A percentile compares a stretch with the other conserved stretches of the same genome.
Conservation (phyloP, 2,329 filamentous ascomycete species). For the Ascochyta viciae-villosae region DNA sequence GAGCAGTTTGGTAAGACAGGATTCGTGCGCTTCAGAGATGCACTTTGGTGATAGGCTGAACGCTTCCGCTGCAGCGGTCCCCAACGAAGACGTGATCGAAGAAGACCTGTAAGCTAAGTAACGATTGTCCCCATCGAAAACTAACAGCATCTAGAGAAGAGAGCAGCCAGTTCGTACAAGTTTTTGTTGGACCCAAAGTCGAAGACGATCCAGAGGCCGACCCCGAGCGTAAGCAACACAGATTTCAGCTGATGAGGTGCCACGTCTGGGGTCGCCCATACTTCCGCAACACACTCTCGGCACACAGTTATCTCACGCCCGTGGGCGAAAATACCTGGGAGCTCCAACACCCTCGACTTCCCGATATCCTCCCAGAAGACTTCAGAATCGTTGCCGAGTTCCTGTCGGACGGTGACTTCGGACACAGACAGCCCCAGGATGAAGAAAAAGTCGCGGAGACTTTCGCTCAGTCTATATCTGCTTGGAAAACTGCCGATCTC, state of each 20-base stretch:
- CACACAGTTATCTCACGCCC: slow-evolving; percentile 16
- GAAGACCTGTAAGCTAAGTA: slow-evolving; percentile 25
- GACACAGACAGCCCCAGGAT: slow-evolving; percentile 16
- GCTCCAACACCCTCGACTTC: slow-evolving; percentile 26
- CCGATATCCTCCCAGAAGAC: slow-evolving; percentile 23
- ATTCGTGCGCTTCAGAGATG: not conserved
- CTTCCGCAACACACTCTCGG: slow-evolving; percentile 19
- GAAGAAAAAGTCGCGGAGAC: slow-evolving; percentile 20
- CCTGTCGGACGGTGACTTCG: slow-evolving; percentile 31
- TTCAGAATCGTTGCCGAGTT: slow-evolving; percentile 38
- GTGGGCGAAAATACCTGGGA: slow-evolving; percentile 25
- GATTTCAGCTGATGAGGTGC: slow-evolving; percentile 12
- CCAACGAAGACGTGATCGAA: slow-evolving; percentile 23
- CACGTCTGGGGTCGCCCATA: slow-evolving; percentile 25
- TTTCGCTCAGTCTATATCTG: slow-evolving; percentile 27
- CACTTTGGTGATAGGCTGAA: not conserved
- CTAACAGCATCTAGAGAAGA: slow-evolving; percentile 11
- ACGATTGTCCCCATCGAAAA: not conserved
- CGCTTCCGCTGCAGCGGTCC: not conserved
- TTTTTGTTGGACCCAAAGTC: slow-evolving; percentile 15
- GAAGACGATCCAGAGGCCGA: slow-evolving; percentile 20
- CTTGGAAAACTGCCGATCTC: slow-evolving; percentile 31
- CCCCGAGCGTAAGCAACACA: slow-evolving; percentile 6
- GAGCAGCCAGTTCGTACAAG: slow-evolving; percentile 30
- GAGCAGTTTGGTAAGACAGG: not conserved